Conservation (phyloP, 768 basidiomycete genomes). For the Psilocybe tampanensis region DNA sequence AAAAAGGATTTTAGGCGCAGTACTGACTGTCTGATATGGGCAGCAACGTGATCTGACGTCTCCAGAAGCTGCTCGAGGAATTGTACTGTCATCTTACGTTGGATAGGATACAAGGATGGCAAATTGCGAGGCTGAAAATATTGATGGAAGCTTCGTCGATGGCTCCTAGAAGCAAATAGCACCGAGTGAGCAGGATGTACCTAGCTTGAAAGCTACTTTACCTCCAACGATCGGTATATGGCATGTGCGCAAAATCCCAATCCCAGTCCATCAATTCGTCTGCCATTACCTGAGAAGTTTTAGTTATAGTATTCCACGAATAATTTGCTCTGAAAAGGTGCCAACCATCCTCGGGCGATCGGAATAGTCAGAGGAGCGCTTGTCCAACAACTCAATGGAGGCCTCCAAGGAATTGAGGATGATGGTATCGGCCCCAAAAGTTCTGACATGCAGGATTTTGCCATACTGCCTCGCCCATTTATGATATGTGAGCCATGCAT, state of each 20-base stretch:
- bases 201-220: not conserved
- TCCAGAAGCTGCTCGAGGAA: slow-evolving; percentile 27
- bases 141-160: slow-evolving; percentile 37
- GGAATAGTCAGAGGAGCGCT: slow-evolving; percentile 45
- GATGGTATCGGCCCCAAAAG: slow-evolving; percentile 39
- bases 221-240: slow-evolving; percentile 21
- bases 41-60: slow-evolving; percentile 29
- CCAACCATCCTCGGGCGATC: slow-evolving; percentile 39
- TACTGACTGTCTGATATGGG: slow-evolving; percentile 32
- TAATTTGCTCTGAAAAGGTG: not conserved
- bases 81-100: slow-evolving; percentile 22
- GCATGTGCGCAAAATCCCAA: slow-evolving; percentile 36
- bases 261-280: slow-evolving; percentile 31
- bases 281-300: slow-evolving; percentile 24
- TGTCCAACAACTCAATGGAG: slow-evolving; percentile 43
- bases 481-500: slow-evolving; percentile 33
- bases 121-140: slow-evolving; percentile 36
- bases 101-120: slow-evolving; percentile 25
- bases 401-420: slow-evolving; percentile 42
- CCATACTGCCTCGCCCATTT: slow-evolving; percentile 33
- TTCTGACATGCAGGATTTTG: slow-evolving; percentile 32
- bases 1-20: no score
- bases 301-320: not conserved
- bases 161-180: slow-evolving; percentile 20
- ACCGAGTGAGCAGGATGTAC: not conserved